Conservation (phyloP, 208 protist species). For the Sergeia podlipaevii region DNA sequence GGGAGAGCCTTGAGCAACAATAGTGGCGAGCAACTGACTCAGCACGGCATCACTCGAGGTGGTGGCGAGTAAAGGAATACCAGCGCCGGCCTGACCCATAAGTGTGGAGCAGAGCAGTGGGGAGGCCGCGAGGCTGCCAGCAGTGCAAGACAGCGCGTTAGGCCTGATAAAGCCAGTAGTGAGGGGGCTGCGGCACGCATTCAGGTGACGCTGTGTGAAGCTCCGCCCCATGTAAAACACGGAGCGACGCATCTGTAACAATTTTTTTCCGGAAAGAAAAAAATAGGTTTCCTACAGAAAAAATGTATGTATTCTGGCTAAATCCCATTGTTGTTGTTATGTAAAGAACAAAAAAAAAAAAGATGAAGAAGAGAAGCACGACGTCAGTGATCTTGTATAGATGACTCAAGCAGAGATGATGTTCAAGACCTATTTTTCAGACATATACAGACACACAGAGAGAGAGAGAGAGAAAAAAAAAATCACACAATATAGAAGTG, state of each 20-base stretch:
- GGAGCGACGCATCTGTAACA: conserved; percentile 58
- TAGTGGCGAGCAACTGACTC: conserved; percentile 38
- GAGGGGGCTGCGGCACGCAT: conserved; percentile 70
- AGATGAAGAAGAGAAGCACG: too few species aligned
- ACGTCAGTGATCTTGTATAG: too few species aligned
- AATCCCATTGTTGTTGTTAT: too few species aligned
- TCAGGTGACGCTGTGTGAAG: conserved; percentile 82
- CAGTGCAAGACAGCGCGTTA: conserved; percentile 39
- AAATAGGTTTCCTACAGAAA: not conserved
- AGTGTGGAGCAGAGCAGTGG: conserved; percentile 29
- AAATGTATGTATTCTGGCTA: too few species aligned
- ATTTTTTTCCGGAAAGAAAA: not conserved
- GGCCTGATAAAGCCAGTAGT: conserved; percentile 76
- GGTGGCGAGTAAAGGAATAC: conserved; percentile 1
- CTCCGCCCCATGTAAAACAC: conserved; percentile 83
- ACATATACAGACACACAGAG: not conserved
- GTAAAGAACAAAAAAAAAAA: too few species aligned
- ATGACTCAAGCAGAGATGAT: too few species aligned
- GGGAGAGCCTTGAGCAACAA: conserved; percentile 42
- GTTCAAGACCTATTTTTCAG: too few species aligned
- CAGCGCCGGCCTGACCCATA: conserved; percentile 17
- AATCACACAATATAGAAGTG: conserved; percentile 7
- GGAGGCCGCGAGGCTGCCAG: conserved; percentile 30
- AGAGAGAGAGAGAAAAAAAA: not conserved
- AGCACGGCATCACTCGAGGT: conserved; percentile 31